Conservation (phyloP, 1,284 basidiomycete genomes). For the Ustilago loliicola region DNA sequence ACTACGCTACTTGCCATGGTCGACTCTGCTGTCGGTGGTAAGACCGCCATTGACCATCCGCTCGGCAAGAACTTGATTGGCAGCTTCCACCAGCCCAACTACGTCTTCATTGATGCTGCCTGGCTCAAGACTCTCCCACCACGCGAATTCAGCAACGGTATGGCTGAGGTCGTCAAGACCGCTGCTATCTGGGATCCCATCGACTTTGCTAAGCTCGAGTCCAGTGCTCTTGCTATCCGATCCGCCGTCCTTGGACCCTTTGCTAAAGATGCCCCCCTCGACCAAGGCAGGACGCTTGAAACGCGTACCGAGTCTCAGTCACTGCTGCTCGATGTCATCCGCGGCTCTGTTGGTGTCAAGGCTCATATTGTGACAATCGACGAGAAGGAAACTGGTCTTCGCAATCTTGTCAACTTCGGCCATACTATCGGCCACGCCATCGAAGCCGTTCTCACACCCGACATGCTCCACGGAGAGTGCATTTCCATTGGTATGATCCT, state of each 20-base stretch:
- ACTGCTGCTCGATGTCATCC: slow-evolving; percentile 69
- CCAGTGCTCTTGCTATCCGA: slow-evolving; percentile 62
- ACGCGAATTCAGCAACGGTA: slow-evolving; percentile 96
- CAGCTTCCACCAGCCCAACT: slow-evolving; percentile 97
- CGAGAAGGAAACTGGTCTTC: slow-evolving; percentile 69
- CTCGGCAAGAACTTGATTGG: slow-evolving; percentile 98
- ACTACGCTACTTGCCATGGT: slow-evolving; percentile 98
- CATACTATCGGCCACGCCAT: slow-evolving; percentile 70
- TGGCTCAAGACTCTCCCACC: slow-evolving; percentile 93
- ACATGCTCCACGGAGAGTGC: slow-evolving; percentile 70
- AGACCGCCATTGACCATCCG: slow-evolving; percentile 97
- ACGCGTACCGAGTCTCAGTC: slow-evolving; percentile 65
- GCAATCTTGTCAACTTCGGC: slow-evolving; percentile 70
- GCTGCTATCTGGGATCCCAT: slow-evolving; percentile 69
- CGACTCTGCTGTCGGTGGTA: slow-evolving; percentile 95
- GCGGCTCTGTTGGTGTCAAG: slow-evolving; percentile 70
- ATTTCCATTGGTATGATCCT: slow-evolving; percentile 70
- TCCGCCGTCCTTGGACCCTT: slow-evolving; percentile 65
- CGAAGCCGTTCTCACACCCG: slow-evolving; percentile 69
- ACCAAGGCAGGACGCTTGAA: slow-evolving; percentile 61
- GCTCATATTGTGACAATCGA: slow-evolving; percentile 69
- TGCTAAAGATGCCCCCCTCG: slow-evolving; percentile 42
- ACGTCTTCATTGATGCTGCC: slow-evolving; percentile 96
- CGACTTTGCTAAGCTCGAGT: slow-evolving; percentile 69
- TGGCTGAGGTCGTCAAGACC: slow-evolving; percentile 92